These are phyloP conservation scores for Debaryomycetaceae sp. DNA, from an alignment of 1,139 yeast genomes.

Conservation along the genomic window DNA sequence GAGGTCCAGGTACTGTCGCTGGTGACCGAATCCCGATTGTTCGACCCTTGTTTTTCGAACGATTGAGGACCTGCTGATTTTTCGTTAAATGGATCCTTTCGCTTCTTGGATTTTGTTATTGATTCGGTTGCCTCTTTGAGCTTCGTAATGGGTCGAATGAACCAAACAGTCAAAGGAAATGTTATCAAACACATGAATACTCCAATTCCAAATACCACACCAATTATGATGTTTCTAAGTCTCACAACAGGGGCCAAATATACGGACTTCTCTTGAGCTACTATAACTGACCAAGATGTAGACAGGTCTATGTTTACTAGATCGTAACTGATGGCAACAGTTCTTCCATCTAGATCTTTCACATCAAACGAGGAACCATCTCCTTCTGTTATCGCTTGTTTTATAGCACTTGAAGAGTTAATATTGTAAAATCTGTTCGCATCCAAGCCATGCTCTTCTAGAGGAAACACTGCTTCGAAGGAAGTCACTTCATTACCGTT, in stretches of 20 bases:
- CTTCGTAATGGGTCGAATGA: slow-evolving; percentile 78
- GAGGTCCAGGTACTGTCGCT: slow-evolving; percentile 27
- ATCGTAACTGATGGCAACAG: slow-evolving; percentile 72
- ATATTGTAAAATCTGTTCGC: slow-evolving; percentile 27
- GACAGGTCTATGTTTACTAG: slow-evolving; percentile 47
- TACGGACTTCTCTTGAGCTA: slow-evolving; percentile 58
- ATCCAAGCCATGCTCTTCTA: slow-evolving; percentile 9
- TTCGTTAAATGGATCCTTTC: slow-evolving; percentile 9
- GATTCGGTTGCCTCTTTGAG: slow-evolving; percentile 82
- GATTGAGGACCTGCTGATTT: slow-evolving; percentile 3
- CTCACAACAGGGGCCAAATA: slow-evolving; percentile 64
- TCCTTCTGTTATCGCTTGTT: slow-evolving; percentile 30
- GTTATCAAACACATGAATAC: slow-evolving; percentile 71
- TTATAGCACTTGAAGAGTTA: slow-evolving; percentile 33
- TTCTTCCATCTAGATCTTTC: slow-evolving; percentile 34
- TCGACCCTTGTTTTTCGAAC: slow-evolving; percentile 1
- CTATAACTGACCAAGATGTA: slow-evolving; percentile 71
- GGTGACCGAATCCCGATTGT: slow-evolving; percentile 23
- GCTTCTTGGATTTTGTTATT: slow-evolving; percentile 35
- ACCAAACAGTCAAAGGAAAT: slow-evolving; percentile 79
- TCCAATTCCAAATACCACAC: slow-evolving; percentile 78
- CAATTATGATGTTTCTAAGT: slow-evolving; percentile 67
- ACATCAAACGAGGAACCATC: slow-evolving; percentile 53
- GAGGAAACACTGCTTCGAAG: slow-evolving; percentile 36
- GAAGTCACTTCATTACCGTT: slow-evolving; percentile 19